Conservation (phyloP, 2,329 filamentous ascomycete species). For the Fusarium sp. region DNA sequence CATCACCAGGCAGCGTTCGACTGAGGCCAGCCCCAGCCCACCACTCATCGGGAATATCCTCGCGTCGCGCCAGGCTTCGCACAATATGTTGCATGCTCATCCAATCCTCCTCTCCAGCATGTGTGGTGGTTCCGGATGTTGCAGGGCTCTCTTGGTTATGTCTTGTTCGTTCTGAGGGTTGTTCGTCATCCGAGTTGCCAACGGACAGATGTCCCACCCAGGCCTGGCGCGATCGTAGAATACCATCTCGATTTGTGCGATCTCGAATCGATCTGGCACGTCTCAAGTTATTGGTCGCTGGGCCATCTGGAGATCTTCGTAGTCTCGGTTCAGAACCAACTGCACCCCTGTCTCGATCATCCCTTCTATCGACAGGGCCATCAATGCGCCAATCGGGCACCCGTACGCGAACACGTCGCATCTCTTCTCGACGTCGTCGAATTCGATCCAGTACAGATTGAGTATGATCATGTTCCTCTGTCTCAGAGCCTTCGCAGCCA, state of each 20-base stretch:
- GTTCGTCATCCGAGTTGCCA: slow-evolving; percentile 47
- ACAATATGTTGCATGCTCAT: slow-evolving; percentile 79
- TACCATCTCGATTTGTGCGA: slow-evolving; percentile 1
- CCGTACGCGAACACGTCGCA: slow-evolving; percentile 32
- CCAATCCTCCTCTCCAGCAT: slow-evolving; percentile 54
- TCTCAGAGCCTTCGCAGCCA: slow-evolving; percentile 67
- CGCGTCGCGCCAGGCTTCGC: slow-evolving; percentile 73
- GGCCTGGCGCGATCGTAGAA: slow-evolving; percentile 22
- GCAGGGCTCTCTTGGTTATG: slow-evolving; percentile 41
- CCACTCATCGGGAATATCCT: slow-evolving; percentile 85
- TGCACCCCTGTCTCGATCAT: slow-evolving; percentile 13
- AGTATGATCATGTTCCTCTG: slow-evolving; percentile 62
- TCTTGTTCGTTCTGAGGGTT: slow-evolving; percentile 33
- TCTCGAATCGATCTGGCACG: slow-evolving; percentile 7
- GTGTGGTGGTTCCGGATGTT: slow-evolving; percentile 30
- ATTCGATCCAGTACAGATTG: slow-evolving; percentile 38
- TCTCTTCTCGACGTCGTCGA: slow-evolving; percentile 33
- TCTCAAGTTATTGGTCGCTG: neutral
- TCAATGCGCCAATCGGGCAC: slow-evolving; percentile 37
- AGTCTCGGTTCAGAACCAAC: slow-evolving; percentile 25
- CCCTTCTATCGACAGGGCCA: slow-evolving; percentile 15
- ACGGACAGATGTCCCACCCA: slow-evolving; percentile 47
- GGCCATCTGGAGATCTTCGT: slow-evolving; percentile 28
- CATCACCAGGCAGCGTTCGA: slow-evolving; percentile 61
- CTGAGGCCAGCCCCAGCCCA: slow-evolving; percentile 79